These are phyloP conservation scores for Moniliella sp. DNA, from an alignment of 1,284 basidiomycete genomes.

Conservation along the genomic window DNA sequence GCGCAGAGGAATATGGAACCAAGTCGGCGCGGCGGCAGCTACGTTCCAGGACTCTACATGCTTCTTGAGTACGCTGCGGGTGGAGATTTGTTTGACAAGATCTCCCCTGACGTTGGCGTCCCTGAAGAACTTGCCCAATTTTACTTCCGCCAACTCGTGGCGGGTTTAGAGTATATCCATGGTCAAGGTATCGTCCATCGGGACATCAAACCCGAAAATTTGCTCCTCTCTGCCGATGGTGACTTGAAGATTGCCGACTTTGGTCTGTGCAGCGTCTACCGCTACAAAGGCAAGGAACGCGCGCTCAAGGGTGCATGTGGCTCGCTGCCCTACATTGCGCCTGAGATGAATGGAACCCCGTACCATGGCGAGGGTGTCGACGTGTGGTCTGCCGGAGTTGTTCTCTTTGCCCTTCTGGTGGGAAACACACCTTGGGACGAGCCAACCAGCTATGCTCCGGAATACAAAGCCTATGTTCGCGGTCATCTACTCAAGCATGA, in stretches of 20 bases:
- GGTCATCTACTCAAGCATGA: slow-evolving; percentile 49
- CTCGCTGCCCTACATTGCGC: slow-evolving; percentile 80
- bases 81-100: slow-evolving; percentile 93
- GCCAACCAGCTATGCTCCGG: slow-evolving; percentile 55
- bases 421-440: slow-evolving; percentile 98
- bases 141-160: slow-evolving; percentile 67
- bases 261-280: slow-evolving; percentile 75
- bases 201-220: slow-evolving; percentile 38
- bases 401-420: slow-evolving; percentile 69
- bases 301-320: slow-evolving; percentile 45
- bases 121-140: slow-evolving; percentile 68
- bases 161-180: slow-evolving; percentile 60
- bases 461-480: slow-evolving; percentile 54
- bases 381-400: slow-evolving; percentile 83
- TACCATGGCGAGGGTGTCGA: slow-evolving; percentile 83
- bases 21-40: slow-evolving; percentile 13
- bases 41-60: slow-evolving; percentile 52
- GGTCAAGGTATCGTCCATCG: slow-evolving; percentile 40
- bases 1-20: no score
- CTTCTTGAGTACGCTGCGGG: slow-evolving; percentile 74
- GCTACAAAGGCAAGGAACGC: slow-evolving; percentile 57
- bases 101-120: slow-evolving; percentile 64
- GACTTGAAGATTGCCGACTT: slow-evolving; percentile 80
- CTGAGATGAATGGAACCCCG: slow-evolving; percentile 43
- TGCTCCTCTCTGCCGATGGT: slow-evolving; percentile 15